Evolutionary conservation across 2,329 filamentous ascomycete species (phyloP).

Genomic region (Alternaria gaisen): DNA sequence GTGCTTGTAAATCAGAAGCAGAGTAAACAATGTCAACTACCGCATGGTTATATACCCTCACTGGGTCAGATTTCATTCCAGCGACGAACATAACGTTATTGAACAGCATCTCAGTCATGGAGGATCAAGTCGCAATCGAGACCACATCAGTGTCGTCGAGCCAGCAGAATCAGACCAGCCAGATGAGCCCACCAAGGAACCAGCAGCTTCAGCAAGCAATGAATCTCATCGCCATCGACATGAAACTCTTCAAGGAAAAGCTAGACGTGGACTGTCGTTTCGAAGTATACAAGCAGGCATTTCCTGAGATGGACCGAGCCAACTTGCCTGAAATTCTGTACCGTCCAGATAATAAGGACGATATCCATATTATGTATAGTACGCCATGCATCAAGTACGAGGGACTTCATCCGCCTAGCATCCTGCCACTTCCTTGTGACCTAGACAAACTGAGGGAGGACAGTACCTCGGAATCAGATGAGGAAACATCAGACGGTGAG

Average conservation of each 20-base stretch:
- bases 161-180: background rate
- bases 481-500: background rate
- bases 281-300: background rate
- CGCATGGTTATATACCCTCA: background rate
- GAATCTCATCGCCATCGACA: background rate
- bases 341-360: background rate
- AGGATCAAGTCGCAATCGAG: background rate
- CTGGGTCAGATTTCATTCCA: background rate
- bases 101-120: background rate
- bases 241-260: background rate
- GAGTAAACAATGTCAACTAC: background rate
- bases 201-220: background rate
- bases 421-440: background rate
- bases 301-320: background rate
- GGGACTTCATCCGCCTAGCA: background rate
- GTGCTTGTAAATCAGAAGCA: background rate
- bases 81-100: background rate
- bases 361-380: background rate
- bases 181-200: background rate
- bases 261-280: background rate
- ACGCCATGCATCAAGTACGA: background rate
- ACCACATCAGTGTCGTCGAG: background rate
- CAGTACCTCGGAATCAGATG: background rate
- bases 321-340: background rate
- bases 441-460: background rate